Evolutionary conservation across 179 eudicot species (phyloP), one percentile per base, ranked within the genome.

Genomic region (Silene vulgaris): DNA sequence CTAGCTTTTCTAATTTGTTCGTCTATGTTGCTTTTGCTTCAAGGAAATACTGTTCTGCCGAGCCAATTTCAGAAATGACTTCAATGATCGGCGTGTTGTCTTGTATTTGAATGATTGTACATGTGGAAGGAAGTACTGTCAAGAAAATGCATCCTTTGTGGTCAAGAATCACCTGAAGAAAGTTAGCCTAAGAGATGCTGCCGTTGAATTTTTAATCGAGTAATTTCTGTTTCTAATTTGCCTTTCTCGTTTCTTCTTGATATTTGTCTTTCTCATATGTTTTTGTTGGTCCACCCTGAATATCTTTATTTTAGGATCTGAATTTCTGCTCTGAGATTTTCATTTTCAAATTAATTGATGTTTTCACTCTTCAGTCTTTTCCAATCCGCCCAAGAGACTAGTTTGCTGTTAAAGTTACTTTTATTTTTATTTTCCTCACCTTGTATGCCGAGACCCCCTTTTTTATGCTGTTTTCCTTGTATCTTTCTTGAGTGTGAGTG

Each of bases 1-100:
- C 2, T 0, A 14, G 48, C 48, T 20, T 52, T 14, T 21, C 56
- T 71, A 1, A 74, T 66, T 45, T 72, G 43, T 40, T 80, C 64
- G n/a, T 74, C 69, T 78, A 13, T 52, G 50, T 77, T 59, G 19
- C 71, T 72, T 48, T 75, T 60, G 48, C 65, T 75, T 77, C 65
- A 87, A 96, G 99, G 99, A 96, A 82, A 93, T 93, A 80, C 84
- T 96, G 80, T 92, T 89, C 78, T 96, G 96, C 82, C 80, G 86
- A 45, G 92, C 82, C 3, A 90, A 83, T 74, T 95, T 92, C 86
- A 91, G 84, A 84, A 93, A 90, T 83, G 92, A 84, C 73, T 28
- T 80, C 61, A 78, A 80, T 78, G 98, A 93, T 73, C 88, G 99
- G 5, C 88, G 90, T 26, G 96, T 96, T 8, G 84, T 90, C 13